Evolutionary conservation across 805 yeast species (phyloP).

Genomic region (Cyberlindnera americana): DNA sequence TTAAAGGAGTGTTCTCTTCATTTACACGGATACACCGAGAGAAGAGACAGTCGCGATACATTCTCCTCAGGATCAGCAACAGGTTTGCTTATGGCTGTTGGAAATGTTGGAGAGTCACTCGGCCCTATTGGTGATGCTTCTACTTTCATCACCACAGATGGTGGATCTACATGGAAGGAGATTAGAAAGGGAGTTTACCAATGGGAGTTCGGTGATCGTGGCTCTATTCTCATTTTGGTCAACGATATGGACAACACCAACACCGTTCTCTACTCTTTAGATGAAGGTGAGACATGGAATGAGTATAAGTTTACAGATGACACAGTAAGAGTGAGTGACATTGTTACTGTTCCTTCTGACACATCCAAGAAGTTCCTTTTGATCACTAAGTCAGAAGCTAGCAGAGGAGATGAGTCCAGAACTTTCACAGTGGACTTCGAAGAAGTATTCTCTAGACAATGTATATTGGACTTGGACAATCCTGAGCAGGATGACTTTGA

Average conservation of each 20-base stretch:
- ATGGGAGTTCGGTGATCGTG: conserved; percentile 98
- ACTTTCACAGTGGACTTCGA: conserved; percentile 56
- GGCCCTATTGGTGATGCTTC: conserved; percentile 48
- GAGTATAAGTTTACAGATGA: conserved; percentile 59
- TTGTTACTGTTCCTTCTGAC: conserved; percentile 89
- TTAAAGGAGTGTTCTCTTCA: conserved; percentile 71
- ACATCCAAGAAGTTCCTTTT: conserved; percentile 74
- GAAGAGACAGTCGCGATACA: conserved; percentile 79
- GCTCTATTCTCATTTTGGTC: conserved; percentile 76
- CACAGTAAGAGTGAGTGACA: conserved; percentile 57
- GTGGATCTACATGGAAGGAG: conserved; percentile 86
- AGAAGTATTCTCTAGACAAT: conserved; percentile 46
- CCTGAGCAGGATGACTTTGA: conserved; percentile 55
- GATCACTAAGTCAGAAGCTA: conserved; percentile 45
- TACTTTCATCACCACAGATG: conserved; percentile 80
- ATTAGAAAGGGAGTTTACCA: conserved; percentile 66
- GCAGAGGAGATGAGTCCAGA: conserved; percentile 42
- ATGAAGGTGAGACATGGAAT: conserved; percentile 77
- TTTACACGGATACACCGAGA: conserved; percentile 87
- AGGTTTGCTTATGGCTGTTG: conserved; percentile 83
- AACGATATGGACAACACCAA: conserved; percentile 55
- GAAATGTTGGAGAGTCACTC: conserved; percentile 76
- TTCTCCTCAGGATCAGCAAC: conserved; percentile 85
- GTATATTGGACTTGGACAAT: conserved; percentile 44
- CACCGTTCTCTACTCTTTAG: conserved; percentile 59